phyloP scores from a whole-genome alignment of 2,329 filamentous ascomycete species.

The Cercospora brassicicola region DNA sequence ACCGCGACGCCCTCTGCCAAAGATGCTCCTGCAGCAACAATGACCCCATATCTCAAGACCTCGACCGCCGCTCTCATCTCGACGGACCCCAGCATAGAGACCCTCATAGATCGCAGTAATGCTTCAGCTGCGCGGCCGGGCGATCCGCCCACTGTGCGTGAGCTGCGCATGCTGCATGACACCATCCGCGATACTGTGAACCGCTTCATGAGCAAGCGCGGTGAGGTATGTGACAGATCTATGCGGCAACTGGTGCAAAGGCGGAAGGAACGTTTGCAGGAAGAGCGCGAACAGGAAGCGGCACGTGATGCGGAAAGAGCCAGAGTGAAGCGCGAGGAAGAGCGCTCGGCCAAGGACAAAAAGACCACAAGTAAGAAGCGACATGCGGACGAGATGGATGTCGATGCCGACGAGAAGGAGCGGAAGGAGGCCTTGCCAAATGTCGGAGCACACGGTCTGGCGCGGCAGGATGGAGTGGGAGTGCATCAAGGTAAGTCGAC shows the following conservation, averaged over 20 bases:
- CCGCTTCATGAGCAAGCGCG: conserved; percentile 52
- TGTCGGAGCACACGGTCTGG: conserved; percentile 63
- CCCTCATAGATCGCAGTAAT: conserved; percentile 64
- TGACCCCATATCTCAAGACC: conserved; percentile 65
- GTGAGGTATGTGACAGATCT: conserved; percentile 67
- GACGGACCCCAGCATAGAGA: conserved; percentile 65
- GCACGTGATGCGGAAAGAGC: conserved; percentile 49
- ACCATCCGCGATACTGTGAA: conserved; percentile 61
- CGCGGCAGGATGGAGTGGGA: conserved; percentile 64
- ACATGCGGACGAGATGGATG: conserved; percentile 41
- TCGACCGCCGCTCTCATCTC: conserved; percentile 48
- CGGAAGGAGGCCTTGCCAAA: conserved; percentile 65
- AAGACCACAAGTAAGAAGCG: conserved; percentile 34
- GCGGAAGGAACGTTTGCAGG: conserved; percentile 61
- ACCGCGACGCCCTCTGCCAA: conserved; percentile 64
- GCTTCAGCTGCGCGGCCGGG: conserved; percentile 51
- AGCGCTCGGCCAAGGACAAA: conserved; percentile 33
- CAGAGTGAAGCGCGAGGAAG: conserved; percentile 34
- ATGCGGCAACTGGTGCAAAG: conserved; percentile 69
- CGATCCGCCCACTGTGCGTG: conserved; percentile 57
- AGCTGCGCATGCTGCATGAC: conserved; percentile 64
- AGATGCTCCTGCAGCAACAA: conserved; percentile 53
- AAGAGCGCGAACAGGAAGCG: conserved; percentile 53
- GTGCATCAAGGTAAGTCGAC: conserved; percentile 56
- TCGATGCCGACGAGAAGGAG: conserved; percentile 58